Percentiles rank a stretch among this genome's conserved stretches.
Conservation (phyloP, 2,329 filamentous ascomycete genomes). For the Hymenoscyphus repandus region DNA sequence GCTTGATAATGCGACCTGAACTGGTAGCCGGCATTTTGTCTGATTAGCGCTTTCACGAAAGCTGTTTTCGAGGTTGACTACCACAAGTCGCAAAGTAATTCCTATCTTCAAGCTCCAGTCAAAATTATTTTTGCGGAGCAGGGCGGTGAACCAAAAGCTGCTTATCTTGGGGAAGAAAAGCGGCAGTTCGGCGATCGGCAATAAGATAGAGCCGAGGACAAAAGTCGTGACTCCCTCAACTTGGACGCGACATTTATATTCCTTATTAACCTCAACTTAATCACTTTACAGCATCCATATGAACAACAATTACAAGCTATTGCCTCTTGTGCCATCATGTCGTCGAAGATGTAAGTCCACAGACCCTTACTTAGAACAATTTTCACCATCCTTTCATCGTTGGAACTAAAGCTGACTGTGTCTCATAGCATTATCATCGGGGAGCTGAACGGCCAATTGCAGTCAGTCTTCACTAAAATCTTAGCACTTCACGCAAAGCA, state of each 20-base stretch:
- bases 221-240: neutral
- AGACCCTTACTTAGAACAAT: neutral
- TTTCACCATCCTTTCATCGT: neutral
- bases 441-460: constrained; percentile 73
- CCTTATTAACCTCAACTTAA: neutral
- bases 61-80: neutral
- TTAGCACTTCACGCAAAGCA: constrained; percentile 80
- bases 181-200: constrained; percentile 4
- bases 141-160: constrained; percentile 5
- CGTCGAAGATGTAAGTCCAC: constrained; percentile 33
- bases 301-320: no score
- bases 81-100: neutral
- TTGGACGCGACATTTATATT: neutral
- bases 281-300: neutral
- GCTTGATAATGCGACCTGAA: constrained; percentile 64
- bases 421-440: constrained; percentile 58
- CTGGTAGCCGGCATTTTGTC: constrained; percentile 55
- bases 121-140: constrained; percentile 9
- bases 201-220: constrained; percentile 6
- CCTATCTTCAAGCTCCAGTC: neutral
- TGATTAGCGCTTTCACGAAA: neutral
- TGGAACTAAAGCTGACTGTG: constrained; percentile 11
- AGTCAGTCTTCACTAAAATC: constrained; percentile 73
- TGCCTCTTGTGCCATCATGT: constrained; percentile 36
- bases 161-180: constrained; percentile 19